phyloP scores from a whole-genome alignment of 140 eudicot species.

The Ambrosia hybrid region DNA sequence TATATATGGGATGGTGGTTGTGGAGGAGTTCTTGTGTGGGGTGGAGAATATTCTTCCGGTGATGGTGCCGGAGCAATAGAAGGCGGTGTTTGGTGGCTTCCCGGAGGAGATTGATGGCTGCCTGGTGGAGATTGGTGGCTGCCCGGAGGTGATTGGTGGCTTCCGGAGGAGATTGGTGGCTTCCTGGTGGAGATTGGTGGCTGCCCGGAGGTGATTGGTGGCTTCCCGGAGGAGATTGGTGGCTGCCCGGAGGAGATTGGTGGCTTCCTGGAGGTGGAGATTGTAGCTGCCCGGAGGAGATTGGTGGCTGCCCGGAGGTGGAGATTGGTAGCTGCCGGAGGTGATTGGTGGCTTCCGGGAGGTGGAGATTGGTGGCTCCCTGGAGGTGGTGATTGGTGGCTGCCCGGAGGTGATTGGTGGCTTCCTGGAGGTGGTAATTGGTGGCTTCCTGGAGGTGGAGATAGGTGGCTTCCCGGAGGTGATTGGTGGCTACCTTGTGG shows the following conservation, averaged over 20 bases:
- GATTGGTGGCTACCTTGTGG: constrained; percentile 17
- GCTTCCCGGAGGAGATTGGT: constrained; percentile 19
- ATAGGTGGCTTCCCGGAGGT: constrained; percentile 11
- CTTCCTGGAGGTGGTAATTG: constrained; percentile 20
- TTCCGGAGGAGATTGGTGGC: constrained; percentile 25
- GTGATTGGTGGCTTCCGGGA: neutral
- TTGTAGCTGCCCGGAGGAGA: constrained; percentile 19
- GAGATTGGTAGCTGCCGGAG: constrained; percentile 5
- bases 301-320: constrained; percentile 17
- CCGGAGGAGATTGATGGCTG: constrained; percentile 13
- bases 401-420: constrained; percentile 19
- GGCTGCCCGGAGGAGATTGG: constrained; percentile 16
- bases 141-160: constrained; percentile 1
- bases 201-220: constrained; percentile 3
- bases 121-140: constrained; percentile 10
- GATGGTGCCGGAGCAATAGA: constrained; percentile 14
- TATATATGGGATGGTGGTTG: constrained; percentile 23
- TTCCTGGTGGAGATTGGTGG: neutral
- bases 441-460: constrained; percentile 10
- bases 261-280: constrained; percentile 13
- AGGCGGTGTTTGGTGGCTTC: constrained; percentile 6
- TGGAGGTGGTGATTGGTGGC: constrained; percentile 1
- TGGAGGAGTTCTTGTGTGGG: constrained; percentile 5
- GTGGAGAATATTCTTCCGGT: constrained; percentile 11
- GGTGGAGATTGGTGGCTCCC: constrained; percentile 21